These are phyloP conservation scores for Vigna reflexopilosa DNA, from an alignment of 306 rosid species.

Conservation along the genomic window DNA sequence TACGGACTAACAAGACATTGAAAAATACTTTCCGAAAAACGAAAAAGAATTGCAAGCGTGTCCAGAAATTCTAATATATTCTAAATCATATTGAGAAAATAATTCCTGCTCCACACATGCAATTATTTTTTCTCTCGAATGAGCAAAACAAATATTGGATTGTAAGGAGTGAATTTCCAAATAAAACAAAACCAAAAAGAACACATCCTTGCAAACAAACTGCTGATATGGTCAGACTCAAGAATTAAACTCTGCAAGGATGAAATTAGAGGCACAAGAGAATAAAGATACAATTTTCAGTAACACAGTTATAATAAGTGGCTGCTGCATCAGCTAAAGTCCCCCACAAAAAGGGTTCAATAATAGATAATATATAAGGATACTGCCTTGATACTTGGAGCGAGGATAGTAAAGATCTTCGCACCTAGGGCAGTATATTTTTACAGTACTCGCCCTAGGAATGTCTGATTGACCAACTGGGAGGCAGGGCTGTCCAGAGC, in stretches of 20 bases:
- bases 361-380: slow-evolving; percentile 60
- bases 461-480: slow-evolving; percentile 98
- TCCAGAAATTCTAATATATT: slow-evolving; percentile 17
- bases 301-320: not conserved
- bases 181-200: not conserved
- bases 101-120: not conserved
- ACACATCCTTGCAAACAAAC: slow-evolving; percentile 16
- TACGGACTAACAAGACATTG: not conserved
- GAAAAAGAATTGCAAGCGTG: not conserved
- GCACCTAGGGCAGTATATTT: slow-evolving; percentile 96
- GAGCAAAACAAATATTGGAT: slow-evolving; percentile 2
- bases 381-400: slow-evolving; percentile 99
- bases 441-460: slow-evolving; percentile 96
- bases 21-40: not conserved
- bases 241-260: slow-evolving; percentile 29
- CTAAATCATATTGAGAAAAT: not conserved
- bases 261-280: slow-evolving; percentile 1
- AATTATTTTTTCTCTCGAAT: not conserved
- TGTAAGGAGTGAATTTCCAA: slow-evolving; percentile 10
- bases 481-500: slow-evolving; percentile 99
- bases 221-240: slow-evolving; percentile 3
- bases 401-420: slow-evolving; percentile 99
- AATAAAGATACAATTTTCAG: slow-evolving; percentile 18
- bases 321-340: not conserved
- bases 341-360: not conserved